A percentile compares a stretch with the other conserved stretches of the same genome.
phyloP scores from a whole-genome alignment of 768 basidiomycete genomes.

The Kwoniella botswanensis region DNA sequence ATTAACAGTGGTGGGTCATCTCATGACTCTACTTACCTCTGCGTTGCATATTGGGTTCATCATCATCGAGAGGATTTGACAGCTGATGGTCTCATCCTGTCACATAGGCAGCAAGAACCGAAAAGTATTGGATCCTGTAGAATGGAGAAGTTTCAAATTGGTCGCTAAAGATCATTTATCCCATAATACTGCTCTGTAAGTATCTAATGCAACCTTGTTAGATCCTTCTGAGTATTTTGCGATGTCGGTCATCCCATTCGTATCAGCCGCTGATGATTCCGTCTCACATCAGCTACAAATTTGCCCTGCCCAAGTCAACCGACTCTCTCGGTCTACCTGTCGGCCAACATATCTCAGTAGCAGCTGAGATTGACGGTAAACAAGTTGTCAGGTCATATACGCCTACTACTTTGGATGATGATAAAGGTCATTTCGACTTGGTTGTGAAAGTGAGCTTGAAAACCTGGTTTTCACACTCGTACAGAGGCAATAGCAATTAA shows the following conservation, averaged over 20 bases:
- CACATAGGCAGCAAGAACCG: constrained; percentile 11
- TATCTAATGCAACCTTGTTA: neutral
- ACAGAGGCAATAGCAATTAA: no score
- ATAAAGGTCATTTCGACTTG: constrained; percentile 91
- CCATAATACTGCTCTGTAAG: constrained; percentile 93
- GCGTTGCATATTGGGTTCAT: no score
- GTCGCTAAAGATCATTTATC: constrained; percentile 80
- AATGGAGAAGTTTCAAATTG: constrained; percentile 83
- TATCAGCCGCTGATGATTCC: neutral
- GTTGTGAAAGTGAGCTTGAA: constrained; percentile 79
- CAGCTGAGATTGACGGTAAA: constrained; percentile 90
- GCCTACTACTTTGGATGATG: constrained; percentile 89
- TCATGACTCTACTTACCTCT: neutral
- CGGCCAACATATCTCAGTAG: constrained; percentile 93
- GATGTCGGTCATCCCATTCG: no score
- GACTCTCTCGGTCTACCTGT: constrained; percentile 90
- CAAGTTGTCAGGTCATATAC: constrained; percentile 90
- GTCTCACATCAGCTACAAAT: constrained; percentile 75
- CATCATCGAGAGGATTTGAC: no score
- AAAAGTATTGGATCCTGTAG: constrained; percentile 52
- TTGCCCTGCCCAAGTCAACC: constrained; percentile 73
- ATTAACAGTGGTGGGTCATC: constrained; percentile 6
- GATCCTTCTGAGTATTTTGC: no score
- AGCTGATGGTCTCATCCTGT: no score
- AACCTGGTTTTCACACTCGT: neutral